These are phyloP conservation scores for Immersiella caudata DNA, from an alignment of 495 filamentous ascomycete genomes.

Conservation along the genomic window DNA sequence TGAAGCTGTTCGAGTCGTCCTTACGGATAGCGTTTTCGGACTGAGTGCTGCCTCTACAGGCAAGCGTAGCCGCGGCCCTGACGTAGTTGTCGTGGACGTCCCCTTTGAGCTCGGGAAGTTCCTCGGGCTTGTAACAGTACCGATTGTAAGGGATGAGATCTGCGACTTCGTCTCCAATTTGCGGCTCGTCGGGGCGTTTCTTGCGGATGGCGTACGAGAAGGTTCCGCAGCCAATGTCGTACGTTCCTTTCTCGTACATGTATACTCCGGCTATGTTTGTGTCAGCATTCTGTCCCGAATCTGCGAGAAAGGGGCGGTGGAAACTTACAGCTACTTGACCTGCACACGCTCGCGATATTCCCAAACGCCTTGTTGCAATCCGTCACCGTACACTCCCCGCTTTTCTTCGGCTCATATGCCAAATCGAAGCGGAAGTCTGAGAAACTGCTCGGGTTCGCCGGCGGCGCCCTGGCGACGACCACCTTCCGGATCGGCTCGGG, in stretches of 20 bases:
- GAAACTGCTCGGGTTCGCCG: not conserved
- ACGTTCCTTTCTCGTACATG: constrained; percentile 11
- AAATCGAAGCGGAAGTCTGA: not conserved
- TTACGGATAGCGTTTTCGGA: not conserved
- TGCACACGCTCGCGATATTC: not conserved
- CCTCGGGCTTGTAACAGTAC: not conserved
- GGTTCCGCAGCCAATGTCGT: not conserved
- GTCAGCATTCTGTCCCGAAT: not conserved
- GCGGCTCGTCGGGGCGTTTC: not conserved
- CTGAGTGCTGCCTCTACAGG: not conserved
- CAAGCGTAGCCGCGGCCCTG: not conserved
- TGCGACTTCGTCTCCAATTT: not conserved
- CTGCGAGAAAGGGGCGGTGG: not conserved
- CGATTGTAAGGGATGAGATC: constrained; percentile 1
- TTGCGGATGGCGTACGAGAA: not conserved
- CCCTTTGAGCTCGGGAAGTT: not conserved
- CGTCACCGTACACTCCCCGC: not conserved
- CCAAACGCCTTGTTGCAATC: constrained; percentile 2
- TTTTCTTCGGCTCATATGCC: not conserved
- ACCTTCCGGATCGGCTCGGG: not conserved
- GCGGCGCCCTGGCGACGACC: not conserved
- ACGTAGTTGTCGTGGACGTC: not conserved
- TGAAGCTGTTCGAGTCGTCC: not conserved
- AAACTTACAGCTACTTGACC: not conserved
- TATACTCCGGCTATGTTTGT: constrained; percentile 1